Percentiles rank a stretch among this genome's conserved stretches.
Evolutionary conservation across 1,284 basidiomycete species (phyloP).

Genomic region (Clitocybe nebularis): DNA sequence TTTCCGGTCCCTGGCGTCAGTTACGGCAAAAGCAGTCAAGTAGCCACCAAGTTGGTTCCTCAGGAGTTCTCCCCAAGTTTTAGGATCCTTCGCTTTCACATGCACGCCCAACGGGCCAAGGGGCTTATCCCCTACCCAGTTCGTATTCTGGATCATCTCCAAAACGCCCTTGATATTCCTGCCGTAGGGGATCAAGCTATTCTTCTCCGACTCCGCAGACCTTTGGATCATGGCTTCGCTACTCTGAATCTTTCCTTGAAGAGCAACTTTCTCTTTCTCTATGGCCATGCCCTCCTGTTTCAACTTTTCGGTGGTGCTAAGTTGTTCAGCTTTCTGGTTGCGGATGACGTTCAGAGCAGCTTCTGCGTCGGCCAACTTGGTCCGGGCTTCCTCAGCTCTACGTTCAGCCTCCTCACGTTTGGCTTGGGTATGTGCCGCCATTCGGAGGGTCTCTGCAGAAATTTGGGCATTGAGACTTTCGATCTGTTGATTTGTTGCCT

Average conservation of each 20-base stretch:
- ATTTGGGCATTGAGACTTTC: constrained; percentile 50
- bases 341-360: constrained; percentile 29
- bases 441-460: constrained; percentile 47
- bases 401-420: constrained; percentile 55
- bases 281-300: constrained; percentile 30
- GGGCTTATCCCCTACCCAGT: constrained; percentile 71
- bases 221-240: constrained; percentile 44
- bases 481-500: constrained; percentile 41
- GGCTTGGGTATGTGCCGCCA: constrained; percentile 54
- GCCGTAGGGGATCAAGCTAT: constrained; percentile 61
- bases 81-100: constrained; percentile 72
- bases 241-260: constrained; percentile 38
- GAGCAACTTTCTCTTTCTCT: constrained; percentile 27
- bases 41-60: constrained; percentile 58
- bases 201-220: constrained; percentile 46
- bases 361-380: constrained; percentile 32
- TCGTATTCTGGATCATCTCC: constrained; percentile 46
- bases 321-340: constrained; percentile 27
- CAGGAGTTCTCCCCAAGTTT: constrained; percentile 65
- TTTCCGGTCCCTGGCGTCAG: constrained; percentile 63
- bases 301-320: constrained; percentile 27
- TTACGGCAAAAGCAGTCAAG: constrained; percentile 78
- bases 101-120: constrained; percentile 84
- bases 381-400: constrained; percentile 43
- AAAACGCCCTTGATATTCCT: constrained; percentile 59